Evolutionary conservation across 306 rosid species (phyloP).

Genomic region (Potentilla sterilis): DNA sequence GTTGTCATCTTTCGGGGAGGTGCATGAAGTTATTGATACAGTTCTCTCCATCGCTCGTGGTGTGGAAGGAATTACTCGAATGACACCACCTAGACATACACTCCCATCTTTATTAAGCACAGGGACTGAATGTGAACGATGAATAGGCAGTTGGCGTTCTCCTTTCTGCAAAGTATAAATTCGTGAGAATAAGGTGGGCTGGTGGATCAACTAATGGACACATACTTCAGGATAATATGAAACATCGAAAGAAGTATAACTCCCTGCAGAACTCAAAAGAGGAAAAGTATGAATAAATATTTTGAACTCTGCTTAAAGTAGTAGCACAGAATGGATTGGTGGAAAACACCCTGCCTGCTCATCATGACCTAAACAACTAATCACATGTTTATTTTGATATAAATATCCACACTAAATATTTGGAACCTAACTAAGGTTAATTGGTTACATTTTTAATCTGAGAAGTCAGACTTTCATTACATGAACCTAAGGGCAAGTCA

Average conservation of each 20-base stretch:
- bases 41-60: conserved; percentile 32
- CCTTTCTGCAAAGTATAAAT: conserved; percentile 46
- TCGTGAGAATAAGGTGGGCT: conserved; percentile 16
- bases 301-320: background rate
- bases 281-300: background rate
- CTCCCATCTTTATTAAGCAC: conserved; percentile 41
- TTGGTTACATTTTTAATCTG: background rate
- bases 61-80: conserved; percentile 43
- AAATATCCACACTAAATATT: background rate
- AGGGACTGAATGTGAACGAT: conserved; percentile 51
- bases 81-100: conserved; percentile 18
- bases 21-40: conserved; percentile 7
- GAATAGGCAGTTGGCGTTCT: conserved; percentile 34
- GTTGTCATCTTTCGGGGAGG: conserved; percentile 23
- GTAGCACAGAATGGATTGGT: background rate
- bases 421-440: background rate
- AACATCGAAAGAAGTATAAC: background rate
- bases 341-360: conserved; percentile 3
- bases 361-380: background rate
- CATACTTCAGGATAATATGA: background rate
- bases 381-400: background rate
- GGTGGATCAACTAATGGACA: conserved; percentile 7
- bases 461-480: background rate
- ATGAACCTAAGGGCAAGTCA: background rate
- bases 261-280: background rate